Base-by-base conservation (phyloP, 768 basidiomycete genomes). In the Auriscalpium orientale region DNA sequence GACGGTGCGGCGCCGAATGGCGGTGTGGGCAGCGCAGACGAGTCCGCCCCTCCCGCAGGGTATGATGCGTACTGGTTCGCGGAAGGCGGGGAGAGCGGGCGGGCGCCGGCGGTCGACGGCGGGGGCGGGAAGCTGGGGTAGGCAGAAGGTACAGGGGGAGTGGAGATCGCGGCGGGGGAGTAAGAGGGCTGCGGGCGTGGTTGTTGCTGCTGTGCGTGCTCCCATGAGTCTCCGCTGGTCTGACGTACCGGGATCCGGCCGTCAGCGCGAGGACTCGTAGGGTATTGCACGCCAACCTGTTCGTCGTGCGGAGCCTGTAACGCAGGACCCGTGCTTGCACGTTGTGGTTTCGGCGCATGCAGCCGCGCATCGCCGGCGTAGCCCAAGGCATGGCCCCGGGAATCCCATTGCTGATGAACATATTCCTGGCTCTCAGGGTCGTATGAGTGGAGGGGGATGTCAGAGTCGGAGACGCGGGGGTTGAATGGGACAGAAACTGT, bases 371-470 rank as follows among this genome's bases (percentile, higher is more conserved):
- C 77, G 9, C 69, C 35, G 10, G 71, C 62, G 60, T 79, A 76
- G 20, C 81, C 80, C 8, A 80, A 62, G 11, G 82, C 81, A 51
- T 61, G 75, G 20, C 81, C 79, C 12, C 61, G 58, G n/a, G 60
- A 68, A 59, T 79, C 80, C 81, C 81, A 84, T 65, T 73, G 73
- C 64, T 82, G 81, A 61, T 74, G 69, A 12, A 65, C 57, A 7
- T 46, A n/a, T 43, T 54, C 53, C 48, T 56, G 61, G 21, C 51
- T 59, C 38, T 62, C 60, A 1, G 51, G 45, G 21, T 70, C 66
- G n/a, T 72, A 66, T 4, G 68, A 67, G 1, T 64, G 64, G 34
- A 83, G 71, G 8, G 76, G 78, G 16, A 80, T 70, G 48, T 78
- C 72, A 1, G 71, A 64, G 5, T 75, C 71, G 13, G 76, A 77